These are phyloP conservation scores for Pinus taeda DNA, from an alignment of 75 land plant genomes.

Conservation along the genomic window DNA sequence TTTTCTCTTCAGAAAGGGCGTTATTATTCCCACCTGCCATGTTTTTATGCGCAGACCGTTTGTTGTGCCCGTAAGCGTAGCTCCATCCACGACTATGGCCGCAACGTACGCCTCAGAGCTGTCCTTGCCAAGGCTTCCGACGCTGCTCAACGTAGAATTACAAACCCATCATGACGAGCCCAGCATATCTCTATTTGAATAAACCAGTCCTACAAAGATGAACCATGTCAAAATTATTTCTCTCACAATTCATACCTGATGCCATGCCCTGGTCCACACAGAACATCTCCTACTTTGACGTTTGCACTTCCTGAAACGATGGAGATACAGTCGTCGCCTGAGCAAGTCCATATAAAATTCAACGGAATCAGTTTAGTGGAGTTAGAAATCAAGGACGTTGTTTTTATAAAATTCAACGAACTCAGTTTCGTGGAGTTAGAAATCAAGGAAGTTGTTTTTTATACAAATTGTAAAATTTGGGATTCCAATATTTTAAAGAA, in stretches of 20 bases:
- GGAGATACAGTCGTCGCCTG: slow-evolving; percentile 95
- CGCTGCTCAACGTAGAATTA: slow-evolving; percentile 27
- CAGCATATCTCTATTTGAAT: no score
- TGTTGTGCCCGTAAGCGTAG: slow-evolving; percentile 52
- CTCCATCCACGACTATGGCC: slow-evolving; percentile 53
- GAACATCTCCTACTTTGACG: slow-evolving; percentile 39
- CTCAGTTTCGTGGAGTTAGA: no score
- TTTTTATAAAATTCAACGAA: no score
- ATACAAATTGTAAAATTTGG: no score
- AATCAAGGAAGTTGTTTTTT: no score
- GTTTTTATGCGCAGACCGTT: slow-evolving; percentile 91
- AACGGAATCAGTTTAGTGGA: no score
- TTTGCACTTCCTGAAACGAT: slow-evolving; percentile 68
- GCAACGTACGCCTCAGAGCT: slow-evolving; percentile 49
- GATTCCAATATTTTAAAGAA: no score
- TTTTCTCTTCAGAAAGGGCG: no score
- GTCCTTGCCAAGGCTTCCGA: slow-evolving; percentile 91
- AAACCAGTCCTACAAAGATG: no score
- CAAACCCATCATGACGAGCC: no score
- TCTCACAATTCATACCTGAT: slow-evolving; percentile 52
- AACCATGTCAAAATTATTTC: no score
- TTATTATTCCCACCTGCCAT: slow-evolving; percentile 65
- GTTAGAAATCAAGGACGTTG: no score
- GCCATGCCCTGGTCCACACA: slow-evolving; percentile 94
- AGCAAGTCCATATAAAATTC: not conserved